Percentiles rank a stretch among this genome's conserved stretches.
phyloP scores from a whole-genome alignment of 495 filamentous ascomycete species.

The Lophiotrema nucula region DNA sequence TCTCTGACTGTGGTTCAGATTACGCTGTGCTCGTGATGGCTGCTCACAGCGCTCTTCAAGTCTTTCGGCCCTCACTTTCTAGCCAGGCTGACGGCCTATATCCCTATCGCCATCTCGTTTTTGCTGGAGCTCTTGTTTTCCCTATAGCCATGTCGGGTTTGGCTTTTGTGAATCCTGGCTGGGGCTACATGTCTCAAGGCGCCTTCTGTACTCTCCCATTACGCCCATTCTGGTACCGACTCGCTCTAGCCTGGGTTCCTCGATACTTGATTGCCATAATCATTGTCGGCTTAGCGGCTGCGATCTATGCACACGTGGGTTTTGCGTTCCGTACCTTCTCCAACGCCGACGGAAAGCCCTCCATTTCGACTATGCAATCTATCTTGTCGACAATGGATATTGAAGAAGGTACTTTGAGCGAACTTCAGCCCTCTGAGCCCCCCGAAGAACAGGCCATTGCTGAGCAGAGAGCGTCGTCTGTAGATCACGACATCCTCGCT shows the following conservation, averaged over 20 bases:
- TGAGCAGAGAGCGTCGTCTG: constrained; percentile 26
- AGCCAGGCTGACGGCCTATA: constrained; percentile 59
- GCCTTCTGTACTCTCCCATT: constrained; percentile 67
- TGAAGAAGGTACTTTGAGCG: neutral
- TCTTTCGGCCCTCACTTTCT: constrained; percentile 54
- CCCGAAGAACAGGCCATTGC: neutral
- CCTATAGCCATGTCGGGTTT: constrained; percentile 59
- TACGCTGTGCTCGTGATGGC: constrained; percentile 68
- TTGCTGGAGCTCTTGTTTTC: constrained; percentile 54
- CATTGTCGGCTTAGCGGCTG: constrained; percentile 61
- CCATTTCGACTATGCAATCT: constrained; percentile 4
- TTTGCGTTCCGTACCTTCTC: constrained; percentile 42
- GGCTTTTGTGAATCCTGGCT: constrained; percentile 58
- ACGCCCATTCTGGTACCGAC: constrained; percentile 59
- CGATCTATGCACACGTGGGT: constrained; percentile 67
- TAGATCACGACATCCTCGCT: constrained; percentile 34
- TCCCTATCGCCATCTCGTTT: constrained; percentile 58
- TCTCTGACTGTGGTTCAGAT: no score
- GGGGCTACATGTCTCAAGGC: constrained; percentile 58
- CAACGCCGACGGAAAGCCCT: neutral
- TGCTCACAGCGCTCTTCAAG: constrained; percentile 66
- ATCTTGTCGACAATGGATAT: constrained; percentile 1
- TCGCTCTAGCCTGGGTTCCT: constrained; percentile 68
- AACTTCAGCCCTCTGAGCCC: neutral
- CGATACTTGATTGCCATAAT: constrained; percentile 65